Evolutionary conservation across 768 basidiomycete species (phyloP), one percentile per base, ranked within the genome.

Genomic region (Collybia sordida): DNA sequence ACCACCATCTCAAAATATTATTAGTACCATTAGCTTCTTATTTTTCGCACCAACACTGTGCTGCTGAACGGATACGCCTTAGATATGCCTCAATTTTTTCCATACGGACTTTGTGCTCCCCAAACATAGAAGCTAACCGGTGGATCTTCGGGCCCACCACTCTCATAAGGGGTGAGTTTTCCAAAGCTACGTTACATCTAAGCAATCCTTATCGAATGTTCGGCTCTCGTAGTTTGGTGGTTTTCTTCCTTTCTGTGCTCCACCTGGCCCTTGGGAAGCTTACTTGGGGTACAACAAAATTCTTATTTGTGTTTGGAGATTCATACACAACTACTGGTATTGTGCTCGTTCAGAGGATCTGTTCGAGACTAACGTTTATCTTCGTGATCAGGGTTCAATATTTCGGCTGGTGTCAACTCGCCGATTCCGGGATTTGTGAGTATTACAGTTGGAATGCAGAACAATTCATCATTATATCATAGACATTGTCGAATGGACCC

Each of bases 401-500:
- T 84, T 45, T 79, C 82, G 15, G 74, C 72, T 7, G 82, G 82
- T 6, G 64, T 83, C 12, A 55, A 79, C 52, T 80, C 82, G 0
- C 70, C 75, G 5, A 70, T 67, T 36, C 81, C 82, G 12, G 74
- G 76, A 37, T 74, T 69, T 52, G 82, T 83, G 59, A 60, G 77
- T 64, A 11, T 11, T 11, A 31, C 31, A 7, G 14, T 31, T 11
- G 31, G 9, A 6, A 31, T 31, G 9, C 31, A 31, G 31, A 31
- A 12, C 31, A 12, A 3, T 14, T 12, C 11, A 6, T 31, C 31
- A 31, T 12, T 14, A 15, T 24, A 25, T 34, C 3, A 21, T 23
- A 85, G 81, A 79, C 77, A 7, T 80, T 80, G 6, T 81, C 80
- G 14, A 81, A 83, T 59, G 82, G 83, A 15, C 82, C 74, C 0